Conservation (phyloP, 805 yeast species). For the Ogataea paradorogensis region DNA sequence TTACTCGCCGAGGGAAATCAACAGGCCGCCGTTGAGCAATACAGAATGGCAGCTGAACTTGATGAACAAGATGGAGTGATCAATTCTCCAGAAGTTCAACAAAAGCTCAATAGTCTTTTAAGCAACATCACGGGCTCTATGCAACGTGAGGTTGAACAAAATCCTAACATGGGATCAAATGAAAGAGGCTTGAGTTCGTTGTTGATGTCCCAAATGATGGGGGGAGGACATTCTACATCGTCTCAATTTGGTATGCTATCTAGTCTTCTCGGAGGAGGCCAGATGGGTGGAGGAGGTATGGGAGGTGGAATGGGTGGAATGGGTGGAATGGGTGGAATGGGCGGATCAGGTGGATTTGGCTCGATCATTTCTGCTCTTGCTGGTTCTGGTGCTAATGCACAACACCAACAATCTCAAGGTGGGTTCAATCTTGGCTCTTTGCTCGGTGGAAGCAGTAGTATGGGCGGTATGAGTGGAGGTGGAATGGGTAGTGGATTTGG, state of each 20-base stretch:
- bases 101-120: conserved; percentile 25
- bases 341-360: conserved; percentile 23
- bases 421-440: conserved; percentile 29
- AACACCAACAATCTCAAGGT: conserved; percentile 23
- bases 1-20: conserved; percentile 23
- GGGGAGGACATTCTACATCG: conserved; percentile 27
- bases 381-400: conserved; percentile 24
- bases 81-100: conserved; percentile 32
- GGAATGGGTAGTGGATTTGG: conserved; percentile 7
- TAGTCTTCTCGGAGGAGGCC: conserved; percentile 17
- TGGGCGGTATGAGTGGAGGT: conserved; percentile 7
- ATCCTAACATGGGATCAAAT: conserved; percentile 22
- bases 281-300: neutral
- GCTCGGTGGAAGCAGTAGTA: conserved; percentile 17
- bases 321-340: conserved; percentile 1
- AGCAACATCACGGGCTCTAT: conserved; percentile 22
- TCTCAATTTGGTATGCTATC: conserved; percentile 28
- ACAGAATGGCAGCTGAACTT: conserved; percentile 29
- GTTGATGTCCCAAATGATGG: conserved; percentile 27
- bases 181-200: conserved; percentile 31
- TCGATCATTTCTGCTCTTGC: conserved; percentile 27
- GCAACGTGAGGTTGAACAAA: conserved; percentile 23
- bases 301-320: neutral
- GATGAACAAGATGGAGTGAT: conserved; percentile 33
- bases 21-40: conserved; percentile 28